A percentile compares a stretch with the other conserved stretches of the same genome.
Conservation (phyloP, 2,329 filamentous ascomycete genomes). For the Erysiphe pulchra region DNA sequence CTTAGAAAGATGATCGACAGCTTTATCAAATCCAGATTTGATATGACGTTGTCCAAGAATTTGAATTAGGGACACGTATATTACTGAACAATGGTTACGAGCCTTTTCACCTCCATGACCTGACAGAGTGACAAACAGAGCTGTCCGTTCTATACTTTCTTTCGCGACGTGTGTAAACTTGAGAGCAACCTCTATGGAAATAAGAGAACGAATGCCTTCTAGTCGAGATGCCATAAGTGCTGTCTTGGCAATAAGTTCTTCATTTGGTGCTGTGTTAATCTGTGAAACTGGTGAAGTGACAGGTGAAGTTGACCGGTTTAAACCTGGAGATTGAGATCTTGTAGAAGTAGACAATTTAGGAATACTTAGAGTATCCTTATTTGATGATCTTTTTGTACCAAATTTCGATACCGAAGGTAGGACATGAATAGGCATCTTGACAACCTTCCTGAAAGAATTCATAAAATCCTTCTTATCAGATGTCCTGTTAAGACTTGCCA, state of each 20-base stretch:
- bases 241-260: constrained; percentile 88
- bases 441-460: constrained; percentile 90
- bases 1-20: constrained; percentile 66
- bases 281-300: constrained; percentile 14
- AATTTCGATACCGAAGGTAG: constrained; percentile 26
- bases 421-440: constrained; percentile 95
- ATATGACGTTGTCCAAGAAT: constrained; percentile 72
- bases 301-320: constrained; percentile 11
- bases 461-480: constrained; percentile 93
- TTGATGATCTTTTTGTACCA: neutral
- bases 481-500: constrained; percentile 83
- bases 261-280: constrained; percentile 48
- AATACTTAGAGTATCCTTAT: constrained; percentile 9
- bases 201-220: constrained; percentile 82
- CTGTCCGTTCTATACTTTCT: constrained; percentile 59
- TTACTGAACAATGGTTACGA: constrained; percentile 64
- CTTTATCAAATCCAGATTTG: constrained; percentile 79
- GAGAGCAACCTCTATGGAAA: constrained; percentile 87
- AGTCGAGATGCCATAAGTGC: constrained; percentile 86
- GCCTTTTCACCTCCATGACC: constrained; percentile 63
- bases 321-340: constrained; percentile 23
- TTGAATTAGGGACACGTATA: constrained; percentile 65
- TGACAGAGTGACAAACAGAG: constrained; percentile 56
- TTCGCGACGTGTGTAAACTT: constrained; percentile 77
- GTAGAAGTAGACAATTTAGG: constrained; percentile 14